These are phyloP conservation scores for Knoxia roxburghii DNA, from an alignment of 257 asterid species.

Conservation along the genomic window DNA sequence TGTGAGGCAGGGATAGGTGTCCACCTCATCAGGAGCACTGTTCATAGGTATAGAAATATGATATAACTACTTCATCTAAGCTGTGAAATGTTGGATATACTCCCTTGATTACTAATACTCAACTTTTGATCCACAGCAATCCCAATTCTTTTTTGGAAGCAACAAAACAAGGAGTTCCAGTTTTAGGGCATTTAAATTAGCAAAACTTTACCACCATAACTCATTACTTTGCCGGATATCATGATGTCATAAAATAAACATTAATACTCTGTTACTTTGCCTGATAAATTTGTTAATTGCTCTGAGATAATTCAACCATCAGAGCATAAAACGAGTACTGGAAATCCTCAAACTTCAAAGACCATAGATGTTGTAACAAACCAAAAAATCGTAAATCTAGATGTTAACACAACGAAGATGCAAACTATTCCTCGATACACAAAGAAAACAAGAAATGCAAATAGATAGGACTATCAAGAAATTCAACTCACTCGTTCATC, in stretches of 20 bases:
- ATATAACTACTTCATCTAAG: not conserved
- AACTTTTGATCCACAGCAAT: not conserved
- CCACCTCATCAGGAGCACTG: not conserved
- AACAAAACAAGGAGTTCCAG: not conserved
- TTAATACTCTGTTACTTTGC: not conserved
- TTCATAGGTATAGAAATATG: not conserved
- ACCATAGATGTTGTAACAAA: no score
- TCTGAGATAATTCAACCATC: no score
- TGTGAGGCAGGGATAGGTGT: not conserved
- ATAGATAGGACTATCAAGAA: not conserved
- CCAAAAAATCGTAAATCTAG: no score
- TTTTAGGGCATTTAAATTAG: not conserved
- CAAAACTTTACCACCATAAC: not conserved
- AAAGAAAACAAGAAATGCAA: not conserved
- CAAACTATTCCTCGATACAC: not conserved
- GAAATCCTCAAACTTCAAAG: no score
- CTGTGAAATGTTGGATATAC: no score
- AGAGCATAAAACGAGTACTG: no score
- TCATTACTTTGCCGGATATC: no score
- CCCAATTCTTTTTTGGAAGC: not conserved
- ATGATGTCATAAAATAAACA: not conserved
- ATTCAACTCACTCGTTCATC: constrained; percentile 62
- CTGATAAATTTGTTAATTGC: no score
- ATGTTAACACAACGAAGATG: not conserved
- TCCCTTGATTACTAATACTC: no score